Base-by-base conservation (phyloP, 1,139 yeast species). In the Protomyces gravidus region DNA sequence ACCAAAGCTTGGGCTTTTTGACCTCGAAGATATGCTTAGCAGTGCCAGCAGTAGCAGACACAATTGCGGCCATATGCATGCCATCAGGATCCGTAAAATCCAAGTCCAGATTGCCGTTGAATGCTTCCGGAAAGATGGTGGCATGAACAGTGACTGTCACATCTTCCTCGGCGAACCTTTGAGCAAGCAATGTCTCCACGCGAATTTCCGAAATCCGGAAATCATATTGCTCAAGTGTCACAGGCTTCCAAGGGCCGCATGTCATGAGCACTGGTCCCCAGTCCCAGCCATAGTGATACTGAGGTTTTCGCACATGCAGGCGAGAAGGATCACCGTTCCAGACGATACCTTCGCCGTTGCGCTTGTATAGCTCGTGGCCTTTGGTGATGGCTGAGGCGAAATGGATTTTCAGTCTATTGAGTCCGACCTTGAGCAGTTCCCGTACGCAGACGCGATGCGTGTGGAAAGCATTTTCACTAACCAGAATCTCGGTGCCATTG, bases 241-340 rank as follows among this genome's bases (percentile, higher is more conserved):
- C 71, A 0, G 78, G 79, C 59, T 70, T 72, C 64, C 71, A 77
- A 6, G 78, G 78, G 6, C 82, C 81, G 66, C 79, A 76, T 5
- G 78, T 72, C 63, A 76, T 68, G 52, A 77, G 65, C 0, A 71
- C 65, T 2, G 81, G 83, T 45, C 82, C 82, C 83, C 83, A 80
- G 67, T 80, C 83, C 83, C 83, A 80, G 2, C 83, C 83, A 66
- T 72, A 80, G 62, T 79, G 82, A 65, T 78, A 79, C 66, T 78
- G 83, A 0, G 83, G 80, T 66, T 80, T 80, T 63, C 83, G 69
- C 7, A 76, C 74, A 60, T 77, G 74, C 47, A 76, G 68, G 46
- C 83, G 68, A 45, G 72, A 67, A 5, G 73, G 59, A 50, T 76
- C 80, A 2, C 80, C 81, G 65, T 76, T 78, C 72, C 63, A 76